Conservation (phyloP, 73 alveolate genomes). For the Tetrahymena thermophila region DNA sequence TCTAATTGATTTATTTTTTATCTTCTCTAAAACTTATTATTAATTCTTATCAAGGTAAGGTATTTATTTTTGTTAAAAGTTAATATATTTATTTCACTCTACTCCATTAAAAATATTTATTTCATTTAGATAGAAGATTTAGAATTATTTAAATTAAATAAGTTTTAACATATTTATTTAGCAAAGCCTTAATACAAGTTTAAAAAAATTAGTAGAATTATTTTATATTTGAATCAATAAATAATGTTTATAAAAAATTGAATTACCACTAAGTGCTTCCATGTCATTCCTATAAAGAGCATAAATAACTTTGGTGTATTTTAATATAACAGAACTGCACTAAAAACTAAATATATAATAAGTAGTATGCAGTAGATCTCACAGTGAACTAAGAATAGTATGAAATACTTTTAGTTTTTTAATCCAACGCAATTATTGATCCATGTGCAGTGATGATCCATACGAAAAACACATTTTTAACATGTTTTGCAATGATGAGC, state of each 20-base stretch:
- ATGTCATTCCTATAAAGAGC: background rate
- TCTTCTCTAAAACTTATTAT: too few relatives aligned
- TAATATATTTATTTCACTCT: too few relatives aligned
- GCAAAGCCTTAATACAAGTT: too few relatives aligned
- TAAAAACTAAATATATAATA: background rate
- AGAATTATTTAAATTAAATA: too few relatives aligned
- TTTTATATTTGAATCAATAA: too few relatives aligned
- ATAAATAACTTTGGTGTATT: background rate
- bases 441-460: conserved; percentile 92
- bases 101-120: too few relatives aligned
- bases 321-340: background rate
- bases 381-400: conserved; percentile 58
- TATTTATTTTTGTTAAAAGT: too few relatives aligned
- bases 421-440: conserved; percentile 74
- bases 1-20: too few relatives aligned
- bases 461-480: conserved; percentile 66
- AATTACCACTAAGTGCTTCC: background rate
- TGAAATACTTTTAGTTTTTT: conserved; percentile 68
- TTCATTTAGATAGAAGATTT: too few relatives aligned
- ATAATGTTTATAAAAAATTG: background rate
- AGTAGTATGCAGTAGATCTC: background rate
- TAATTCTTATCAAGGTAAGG: too few relatives aligned
- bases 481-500: conserved; percentile 79
- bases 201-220: too few relatives aligned
- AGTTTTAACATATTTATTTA: too few relatives aligned